These are phyloP conservation scores for Cutaneotrichosporon dermatis DNA, from an alignment of 1,284 basidiomycete species.

Conservation along the genomic window DNA sequence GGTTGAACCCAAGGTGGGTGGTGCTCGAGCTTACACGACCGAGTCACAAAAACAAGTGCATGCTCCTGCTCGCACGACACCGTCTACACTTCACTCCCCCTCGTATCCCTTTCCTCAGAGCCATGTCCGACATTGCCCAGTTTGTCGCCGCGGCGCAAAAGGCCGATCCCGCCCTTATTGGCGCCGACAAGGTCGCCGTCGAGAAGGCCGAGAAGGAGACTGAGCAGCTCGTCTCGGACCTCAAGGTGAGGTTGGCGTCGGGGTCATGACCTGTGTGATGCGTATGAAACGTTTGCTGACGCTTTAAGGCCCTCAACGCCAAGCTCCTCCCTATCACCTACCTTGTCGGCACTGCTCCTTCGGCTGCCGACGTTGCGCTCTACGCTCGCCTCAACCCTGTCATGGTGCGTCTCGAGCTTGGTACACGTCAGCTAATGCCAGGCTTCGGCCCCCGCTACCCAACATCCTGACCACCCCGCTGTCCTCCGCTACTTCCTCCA, in stretches of 20 bases:
- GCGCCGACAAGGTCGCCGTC: conserved; percentile 40
- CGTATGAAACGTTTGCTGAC: too few species aligned
- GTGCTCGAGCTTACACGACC: neutral
- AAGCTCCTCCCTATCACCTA: conserved; percentile 72
- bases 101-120: conserved; percentile 12
- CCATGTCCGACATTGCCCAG: conserved; percentile 38
- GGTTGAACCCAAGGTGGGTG: too few species aligned
- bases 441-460: conserved; percentile 49
- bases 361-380: conserved; percentile 78
- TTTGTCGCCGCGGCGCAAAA: conserved; percentile 41
- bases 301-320: conserved; percentile 63
- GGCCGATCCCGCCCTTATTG: conserved; percentile 40
- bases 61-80: conserved; percentile 15
- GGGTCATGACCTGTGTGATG: too few species aligned
- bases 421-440: conserved; percentile 9
- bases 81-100: conserved; percentile 2
- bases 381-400: conserved; percentile 76
- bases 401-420: conserved; percentile 56
- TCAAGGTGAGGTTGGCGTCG: conserved; percentile 30
- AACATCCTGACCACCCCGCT: conserved; percentile 71
- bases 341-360: conserved; percentile 68
- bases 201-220: conserved; percentile 33
- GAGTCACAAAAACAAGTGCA: conserved; percentile 11
- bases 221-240: conserved; percentile 35
- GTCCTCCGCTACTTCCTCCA: conserved; percentile 91